Evolutionary conservation across 306 rosid species (phyloP).

Genomic region (Casuarina equisetifolia): DNA sequence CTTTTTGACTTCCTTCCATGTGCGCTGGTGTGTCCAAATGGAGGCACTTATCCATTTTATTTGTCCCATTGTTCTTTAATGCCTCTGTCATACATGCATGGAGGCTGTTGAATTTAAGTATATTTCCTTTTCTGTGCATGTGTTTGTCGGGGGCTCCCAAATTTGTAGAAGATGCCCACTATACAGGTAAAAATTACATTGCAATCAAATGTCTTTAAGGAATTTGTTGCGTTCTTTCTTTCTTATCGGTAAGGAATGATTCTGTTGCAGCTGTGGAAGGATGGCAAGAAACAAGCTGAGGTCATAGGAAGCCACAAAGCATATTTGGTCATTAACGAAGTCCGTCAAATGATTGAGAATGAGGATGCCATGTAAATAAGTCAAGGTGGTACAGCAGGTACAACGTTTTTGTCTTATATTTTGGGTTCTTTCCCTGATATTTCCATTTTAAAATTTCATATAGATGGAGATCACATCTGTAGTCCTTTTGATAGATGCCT

Average conservation of each 20-base stretch:
- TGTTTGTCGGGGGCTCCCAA: conserved; percentile 25
- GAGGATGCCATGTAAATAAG: conserved; percentile 30
- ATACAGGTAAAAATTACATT: conserved; percentile 62
- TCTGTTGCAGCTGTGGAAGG: conserved; percentile 75
- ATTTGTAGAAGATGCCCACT: conserved; percentile 90
- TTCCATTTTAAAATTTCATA: neutral
- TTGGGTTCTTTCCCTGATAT: neutral
- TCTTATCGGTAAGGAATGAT: conserved; percentile 4
- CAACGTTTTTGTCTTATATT: neutral
- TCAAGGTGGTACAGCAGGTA: conserved; percentile 15
- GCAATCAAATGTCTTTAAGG: conserved; percentile 12
- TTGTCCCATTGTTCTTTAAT: conserved; percentile 20
- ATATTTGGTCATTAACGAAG: conserved; percentile 62
- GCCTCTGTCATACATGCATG: conserved; percentile 25
- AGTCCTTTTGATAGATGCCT: neutral
- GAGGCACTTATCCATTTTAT: conserved; percentile 10
- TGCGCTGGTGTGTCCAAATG: neutral
- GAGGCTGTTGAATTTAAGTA: conserved; percentile 10
- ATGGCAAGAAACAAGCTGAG: conserved; percentile 69
- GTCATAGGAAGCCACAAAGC: conserved; percentile 80
- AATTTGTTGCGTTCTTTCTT: conserved; percentile 11
- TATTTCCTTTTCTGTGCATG: conserved; percentile 29
- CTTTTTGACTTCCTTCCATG: neutral
- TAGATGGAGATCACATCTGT: conserved; percentile 2
- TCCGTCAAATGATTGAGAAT: conserved; percentile 68